These are phyloP conservation scores for Neurospora sublineolata DNA, from an alignment of 495 filamentous ascomycete genomes.

Conservation along the genomic window DNA sequence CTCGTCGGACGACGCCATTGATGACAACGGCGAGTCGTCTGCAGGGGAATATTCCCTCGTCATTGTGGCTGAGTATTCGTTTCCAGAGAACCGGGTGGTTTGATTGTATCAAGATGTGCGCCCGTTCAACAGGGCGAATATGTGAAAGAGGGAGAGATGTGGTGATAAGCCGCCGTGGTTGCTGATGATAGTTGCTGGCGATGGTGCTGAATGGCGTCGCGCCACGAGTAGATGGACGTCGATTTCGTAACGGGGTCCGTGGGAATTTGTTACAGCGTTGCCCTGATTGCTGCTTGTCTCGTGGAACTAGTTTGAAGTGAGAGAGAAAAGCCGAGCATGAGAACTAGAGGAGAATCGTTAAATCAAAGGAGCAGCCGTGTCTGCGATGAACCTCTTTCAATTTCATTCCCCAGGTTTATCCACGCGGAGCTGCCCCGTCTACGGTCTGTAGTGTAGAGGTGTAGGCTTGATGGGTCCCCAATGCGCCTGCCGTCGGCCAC, in stretches of 20 bases:
- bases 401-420: neutral
- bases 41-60: constrained; percentile 18
- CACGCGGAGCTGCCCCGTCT: neutral
- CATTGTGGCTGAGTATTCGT: constrained; percentile 11
- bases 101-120: neutral
- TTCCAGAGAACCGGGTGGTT: neutral
- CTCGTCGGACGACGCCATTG: constrained; percentile 35
- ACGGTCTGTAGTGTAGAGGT: no score
- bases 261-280: neutral
- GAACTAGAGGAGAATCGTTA: neutral
- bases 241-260: neutral
- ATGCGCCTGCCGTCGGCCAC: neutral
- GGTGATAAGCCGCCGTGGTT: neutral
- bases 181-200: neutral
- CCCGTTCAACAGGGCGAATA: neutral
- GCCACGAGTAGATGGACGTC: neutral
- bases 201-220: neutral
- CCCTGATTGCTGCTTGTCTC: neutral
- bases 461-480: neutral
- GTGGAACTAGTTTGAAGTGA: neutral
- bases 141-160: neutral
- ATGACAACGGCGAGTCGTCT: constrained; percentile 28
- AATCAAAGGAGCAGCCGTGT: neutral
- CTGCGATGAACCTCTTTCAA: neutral
- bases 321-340: neutral